A percentile compares a stretch with the other conserved stretches of the same genome.
Evolutionary conservation across 768 basidiomycete species (phyloP).

Genomic region (Lactifluus hygrophoroides): DNA sequence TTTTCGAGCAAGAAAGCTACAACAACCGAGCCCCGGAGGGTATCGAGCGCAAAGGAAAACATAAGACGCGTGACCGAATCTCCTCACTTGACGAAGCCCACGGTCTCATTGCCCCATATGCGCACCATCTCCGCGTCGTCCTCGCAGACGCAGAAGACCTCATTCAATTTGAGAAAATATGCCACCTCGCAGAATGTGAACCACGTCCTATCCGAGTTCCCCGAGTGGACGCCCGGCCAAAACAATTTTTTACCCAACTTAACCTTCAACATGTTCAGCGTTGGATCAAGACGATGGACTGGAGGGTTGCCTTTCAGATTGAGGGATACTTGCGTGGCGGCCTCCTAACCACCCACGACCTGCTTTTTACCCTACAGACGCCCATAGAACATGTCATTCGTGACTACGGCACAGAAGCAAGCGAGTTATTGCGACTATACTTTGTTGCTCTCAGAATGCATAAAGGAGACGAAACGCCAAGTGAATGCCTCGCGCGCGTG

Average conservation of each 20-base stretch:
- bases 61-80: slow-evolving; percentile 49
- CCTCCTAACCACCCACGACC: slow-evolving; percentile 50
- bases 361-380: slow-evolving; percentile 37
- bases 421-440: slow-evolving; percentile 48
- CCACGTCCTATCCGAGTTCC: slow-evolving; percentile 24
- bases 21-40: slow-evolving; percentile 40
- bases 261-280: slow-evolving; percentile 38
- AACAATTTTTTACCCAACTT: slow-evolving; percentile 43
- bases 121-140: slow-evolving; percentile 58
- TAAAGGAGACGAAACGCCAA: slow-evolving; percentile 33
- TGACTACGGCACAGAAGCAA: slow-evolving; percentile 27
- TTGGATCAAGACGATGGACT: slow-evolving; percentile 42
- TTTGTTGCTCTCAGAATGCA: slow-evolving; percentile 39
- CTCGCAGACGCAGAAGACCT: slow-evolving; percentile 47
- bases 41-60: slow-evolving; percentile 27
- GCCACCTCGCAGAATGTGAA: slow-evolving; percentile 39
- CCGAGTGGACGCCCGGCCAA: slow-evolving; percentile 40
- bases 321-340: slow-evolving; percentile 60
- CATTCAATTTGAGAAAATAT: slow-evolving; percentile 44
- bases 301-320: slow-evolving; percentile 70
- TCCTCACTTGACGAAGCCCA: slow-evolving; percentile 53
- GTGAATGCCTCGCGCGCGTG: slow-evolving; percentile 39
- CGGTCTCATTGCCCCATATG: slow-evolving; percentile 53
- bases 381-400: slow-evolving; percentile 36
- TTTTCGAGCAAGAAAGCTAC: slow-evolving; percentile 51